These are phyloP conservation scores for Ambrosia hybrid DNA, from an alignment of 140 eudicot genomes.

Conservation along the genomic window DNA sequence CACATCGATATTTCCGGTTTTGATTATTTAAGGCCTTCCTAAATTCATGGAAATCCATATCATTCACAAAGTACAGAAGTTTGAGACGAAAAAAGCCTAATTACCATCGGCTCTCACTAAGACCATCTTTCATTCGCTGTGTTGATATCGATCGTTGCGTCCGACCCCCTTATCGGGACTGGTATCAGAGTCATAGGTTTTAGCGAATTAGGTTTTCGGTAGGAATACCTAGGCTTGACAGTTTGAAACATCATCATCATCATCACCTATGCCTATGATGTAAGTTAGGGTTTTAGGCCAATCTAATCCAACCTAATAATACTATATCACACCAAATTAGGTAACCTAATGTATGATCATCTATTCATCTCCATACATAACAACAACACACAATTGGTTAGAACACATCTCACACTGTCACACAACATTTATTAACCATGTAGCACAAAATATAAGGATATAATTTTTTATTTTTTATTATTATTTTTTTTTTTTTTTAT, in stretches of 20 bases:
- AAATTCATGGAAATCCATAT: neutral
- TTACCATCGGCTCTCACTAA: neutral
- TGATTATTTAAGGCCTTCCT: neutral
- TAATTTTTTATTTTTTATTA: too few species aligned
- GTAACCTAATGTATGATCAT: conserved; percentile 4
- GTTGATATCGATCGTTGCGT: too few species aligned
- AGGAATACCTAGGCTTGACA: neutral
- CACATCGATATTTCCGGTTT: neutral
- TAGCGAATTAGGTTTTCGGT: too few species aligned
- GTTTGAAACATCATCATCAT: too few species aligned
- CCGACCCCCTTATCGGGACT: too few species aligned
- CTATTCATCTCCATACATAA: neutral
- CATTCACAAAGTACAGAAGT: neutral
- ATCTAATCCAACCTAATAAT: neutral
- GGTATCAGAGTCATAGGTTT: too few species aligned
- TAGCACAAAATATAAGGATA: neutral
- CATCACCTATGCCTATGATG: too few species aligned
- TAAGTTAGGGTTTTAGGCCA: neutral
- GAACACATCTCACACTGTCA: neutral
- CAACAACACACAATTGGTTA: neutral
- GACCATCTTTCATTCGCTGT: too few species aligned
- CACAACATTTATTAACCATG: neutral
- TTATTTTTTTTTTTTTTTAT: too few species aligned
- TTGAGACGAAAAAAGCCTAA: conserved; percentile 3
- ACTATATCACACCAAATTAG: conserved; percentile 5